Evolutionary conservation across 768 basidiomycete genomes (phyloP).

Genomic region (Boletus rubroflammeus): DNA sequence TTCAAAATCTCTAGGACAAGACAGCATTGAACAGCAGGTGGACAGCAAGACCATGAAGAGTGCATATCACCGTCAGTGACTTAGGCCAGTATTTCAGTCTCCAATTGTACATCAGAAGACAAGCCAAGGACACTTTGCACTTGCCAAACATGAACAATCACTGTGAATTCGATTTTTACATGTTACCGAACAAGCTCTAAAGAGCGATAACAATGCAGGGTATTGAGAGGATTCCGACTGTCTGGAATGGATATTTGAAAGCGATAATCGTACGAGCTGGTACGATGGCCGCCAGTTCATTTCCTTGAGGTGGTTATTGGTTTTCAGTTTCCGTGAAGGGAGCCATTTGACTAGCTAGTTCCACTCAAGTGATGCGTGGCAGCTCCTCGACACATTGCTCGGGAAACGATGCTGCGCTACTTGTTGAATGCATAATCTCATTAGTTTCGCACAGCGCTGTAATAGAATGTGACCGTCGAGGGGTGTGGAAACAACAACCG

Average conservation of each 20-base stretch:
- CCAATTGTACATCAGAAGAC: too few relatives aligned
- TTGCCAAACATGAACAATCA: too few relatives aligned
- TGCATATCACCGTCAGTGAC: too few relatives aligned
- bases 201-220: neutral
- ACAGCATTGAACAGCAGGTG: too few relatives aligned
- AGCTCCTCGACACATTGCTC: neutral
- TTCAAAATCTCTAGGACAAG: too few relatives aligned
- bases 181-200: too few relatives aligned
- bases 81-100: too few relatives aligned
- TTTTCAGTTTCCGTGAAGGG: neutral
- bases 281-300: neutral
- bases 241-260: neutral
- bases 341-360: neutral
- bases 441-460: too few relatives aligned
- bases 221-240: neutral
- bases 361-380: neutral
- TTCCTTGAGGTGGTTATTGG: neutral
- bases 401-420: neutral
- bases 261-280: neutral
- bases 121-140: too few relatives aligned
- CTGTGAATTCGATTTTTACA: too few relatives aligned
- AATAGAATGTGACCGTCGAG: neutral
- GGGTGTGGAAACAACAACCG: neutral
- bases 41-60: too few relatives aligned
- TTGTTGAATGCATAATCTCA: constrained; percentile 9